Conservation (phyloP, 2,329 filamentous ascomycete species). For the Penicillium brevicompactum region DNA sequence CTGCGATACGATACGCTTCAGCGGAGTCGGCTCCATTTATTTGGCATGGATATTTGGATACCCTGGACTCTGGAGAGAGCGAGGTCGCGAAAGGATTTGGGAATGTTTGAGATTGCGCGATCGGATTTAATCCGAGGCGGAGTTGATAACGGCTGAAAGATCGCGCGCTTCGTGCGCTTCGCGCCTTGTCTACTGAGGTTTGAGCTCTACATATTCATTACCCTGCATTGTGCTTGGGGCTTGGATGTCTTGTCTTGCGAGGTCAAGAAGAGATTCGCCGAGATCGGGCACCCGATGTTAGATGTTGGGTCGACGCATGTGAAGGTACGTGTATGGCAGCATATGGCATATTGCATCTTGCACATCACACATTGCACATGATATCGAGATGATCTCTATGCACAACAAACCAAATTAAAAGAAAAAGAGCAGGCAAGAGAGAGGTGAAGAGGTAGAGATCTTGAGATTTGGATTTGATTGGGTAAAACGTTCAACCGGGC, state of each 20-base stretch:
- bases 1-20: conserved; percentile 27
- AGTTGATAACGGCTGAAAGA: conserved; percentile 9
- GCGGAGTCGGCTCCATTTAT: conserved; percentile 10
- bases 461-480: neutral
- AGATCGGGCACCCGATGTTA: conserved; percentile 19
- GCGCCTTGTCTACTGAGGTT: neutral
- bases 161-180: neutral
- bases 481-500: conserved; percentile 25
- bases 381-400: neutral
- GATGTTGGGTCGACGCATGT: neutral
- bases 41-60: neutral
- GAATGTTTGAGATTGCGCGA: conserved; percentile 10
- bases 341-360: neutral
- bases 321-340: neutral
- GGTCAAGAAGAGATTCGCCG: conserved; percentile 1
- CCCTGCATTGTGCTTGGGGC: neutral
- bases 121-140: conserved; percentile 23
- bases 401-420: neutral
- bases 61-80: neutral
- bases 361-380: neutral
- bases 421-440: neutral
- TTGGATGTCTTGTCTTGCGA: too few relatives aligned
- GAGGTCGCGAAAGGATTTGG: neutral
- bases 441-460: neutral
- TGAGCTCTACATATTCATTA: neutral